These are phyloP conservation scores for Euphorbia peplus DNA, from an alignment of 345 rosid genomes.

Conservation along the genomic window DNA sequence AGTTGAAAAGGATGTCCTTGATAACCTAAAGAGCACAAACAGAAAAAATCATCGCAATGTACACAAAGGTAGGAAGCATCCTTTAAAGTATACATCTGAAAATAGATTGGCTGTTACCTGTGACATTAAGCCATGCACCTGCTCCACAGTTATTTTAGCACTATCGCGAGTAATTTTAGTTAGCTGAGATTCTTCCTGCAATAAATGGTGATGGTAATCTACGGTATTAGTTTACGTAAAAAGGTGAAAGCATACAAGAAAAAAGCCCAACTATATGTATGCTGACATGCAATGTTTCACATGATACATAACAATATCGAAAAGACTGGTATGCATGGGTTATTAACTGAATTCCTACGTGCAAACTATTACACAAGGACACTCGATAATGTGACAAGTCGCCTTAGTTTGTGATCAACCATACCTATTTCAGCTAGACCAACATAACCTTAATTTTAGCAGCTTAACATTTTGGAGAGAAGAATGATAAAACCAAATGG, in stretches of 20 bases:
- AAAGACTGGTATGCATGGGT: background rate
- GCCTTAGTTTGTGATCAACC: background rate
- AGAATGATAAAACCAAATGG: background rate
- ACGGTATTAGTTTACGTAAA: background rate
- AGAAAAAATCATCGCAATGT: background rate
- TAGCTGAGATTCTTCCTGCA: slow-evolving; percentile 94
- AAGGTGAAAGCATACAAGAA: background rate
- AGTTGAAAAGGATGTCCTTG: slow-evolving; percentile 92
- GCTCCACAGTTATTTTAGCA: slow-evolving; percentile 95
- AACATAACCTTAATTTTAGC: background rate
- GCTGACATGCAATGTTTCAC: background rate
- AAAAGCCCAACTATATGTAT: background rate
- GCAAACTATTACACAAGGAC: background rate
- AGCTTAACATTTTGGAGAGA: background rate
- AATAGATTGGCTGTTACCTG: slow-evolving; percentile 51
- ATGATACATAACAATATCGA: background rate
- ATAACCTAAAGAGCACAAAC: slow-evolving; percentile 55
- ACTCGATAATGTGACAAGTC: background rate
- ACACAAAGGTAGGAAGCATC: background rate
- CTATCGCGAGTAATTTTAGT: slow-evolving; percentile 98
- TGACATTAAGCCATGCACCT: slow-evolving; percentile 97
- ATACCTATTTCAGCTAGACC: background rate
- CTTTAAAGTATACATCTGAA: background rate
- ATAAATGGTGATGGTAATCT: background rate
- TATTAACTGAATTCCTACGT: background rate